These are phyloP conservation scores for Mycocentrospora acerina DNA, from an alignment of 2,329 filamentous ascomycete genomes.

Conservation along the genomic window DNA sequence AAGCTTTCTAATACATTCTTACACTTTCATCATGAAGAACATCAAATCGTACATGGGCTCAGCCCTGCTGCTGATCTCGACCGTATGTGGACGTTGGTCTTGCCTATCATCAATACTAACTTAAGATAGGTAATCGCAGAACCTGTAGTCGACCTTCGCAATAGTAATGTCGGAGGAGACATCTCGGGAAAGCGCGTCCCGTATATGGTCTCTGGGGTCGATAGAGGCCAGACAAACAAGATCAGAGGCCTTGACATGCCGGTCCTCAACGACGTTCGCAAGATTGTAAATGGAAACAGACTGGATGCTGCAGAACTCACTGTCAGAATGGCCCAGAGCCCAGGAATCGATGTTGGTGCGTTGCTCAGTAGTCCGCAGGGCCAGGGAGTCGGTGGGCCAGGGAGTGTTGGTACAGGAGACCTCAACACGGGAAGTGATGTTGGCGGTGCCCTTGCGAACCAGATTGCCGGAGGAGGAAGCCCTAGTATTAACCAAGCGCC, in stretches of 20 bases:
- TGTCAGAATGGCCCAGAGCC: slow-evolving; percentile 15
- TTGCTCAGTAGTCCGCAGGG: slow-evolving; percentile 19
- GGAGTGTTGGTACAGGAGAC: slow-evolving; percentile 9
- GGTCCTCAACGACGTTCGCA: slow-evolving; percentile 8
- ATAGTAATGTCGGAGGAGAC: slow-evolving; percentile 20
- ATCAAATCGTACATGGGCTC: slow-evolving; percentile 25
- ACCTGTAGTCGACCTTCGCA: slow-evolving; percentile 27
- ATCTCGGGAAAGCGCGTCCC: slow-evolving; percentile 27
- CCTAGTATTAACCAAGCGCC: slow-evolving; percentile 13
- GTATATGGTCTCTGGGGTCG: slow-evolving; percentile 27
- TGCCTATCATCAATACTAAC: slow-evolving; percentile 16
- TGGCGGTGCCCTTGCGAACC: slow-evolving; percentile 18
- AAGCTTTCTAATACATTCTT: slow-evolving; percentile 1
- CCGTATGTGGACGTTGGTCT: slow-evolving; percentile 22
- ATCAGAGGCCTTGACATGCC: slow-evolving; percentile 15
- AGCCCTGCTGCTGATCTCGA: slow-evolving; percentile 30
- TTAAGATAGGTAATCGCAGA: slow-evolving; percentile 23
- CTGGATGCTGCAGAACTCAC: slow-evolving; percentile 12
- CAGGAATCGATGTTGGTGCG: slow-evolving; percentile 19
- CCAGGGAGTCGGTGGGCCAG: slow-evolving; percentile 9
- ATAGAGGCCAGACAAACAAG: slow-evolving; percentile 12
- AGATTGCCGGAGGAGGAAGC: slow-evolving; percentile 19
- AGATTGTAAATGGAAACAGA: slow-evolving; percentile 8
- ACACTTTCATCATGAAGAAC: slow-evolving; percentile 30
- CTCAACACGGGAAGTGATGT: slow-evolving; percentile 10